These are phyloP conservation scores for Penicillium steckii DNA, from an alignment of 495 filamentous ascomycete species.

Conservation along the genomic window DNA sequence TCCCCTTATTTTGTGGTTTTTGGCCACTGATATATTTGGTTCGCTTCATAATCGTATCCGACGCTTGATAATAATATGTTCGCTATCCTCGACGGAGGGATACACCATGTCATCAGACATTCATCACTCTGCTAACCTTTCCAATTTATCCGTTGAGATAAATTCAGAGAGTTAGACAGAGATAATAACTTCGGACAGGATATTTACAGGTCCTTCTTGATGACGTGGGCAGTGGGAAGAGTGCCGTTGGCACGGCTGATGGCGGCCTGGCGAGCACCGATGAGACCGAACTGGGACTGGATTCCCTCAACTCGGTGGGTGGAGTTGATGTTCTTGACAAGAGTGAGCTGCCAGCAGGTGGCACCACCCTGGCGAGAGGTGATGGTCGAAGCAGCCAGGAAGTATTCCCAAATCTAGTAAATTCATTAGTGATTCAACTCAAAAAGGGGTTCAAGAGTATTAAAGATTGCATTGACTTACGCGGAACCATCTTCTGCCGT, in stretches of 20 bases:
- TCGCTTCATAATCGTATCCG: constrained; percentile 14
- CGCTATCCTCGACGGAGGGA: not conserved
- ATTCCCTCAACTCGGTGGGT: constrained; percentile 92
- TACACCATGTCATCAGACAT: constrained; percentile 1
- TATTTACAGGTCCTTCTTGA: constrained; percentile 35
- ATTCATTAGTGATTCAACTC: constrained; percentile 10
- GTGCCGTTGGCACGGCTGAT: constrained; percentile 38
- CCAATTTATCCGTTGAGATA: not conserved
- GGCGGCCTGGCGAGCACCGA: constrained; percentile 59
- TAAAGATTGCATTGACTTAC: constrained; percentile 57
- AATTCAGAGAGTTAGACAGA: constrained; percentile 1
- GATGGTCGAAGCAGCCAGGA: constrained; percentile 92
- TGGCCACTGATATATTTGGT: constrained; percentile 4
- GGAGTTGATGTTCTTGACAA: constrained; percentile 98
- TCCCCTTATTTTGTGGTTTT: not conserved
- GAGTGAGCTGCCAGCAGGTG: constrained; percentile 91
- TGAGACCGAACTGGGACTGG: constrained; percentile 67
- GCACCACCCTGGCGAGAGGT: constrained; percentile 88
- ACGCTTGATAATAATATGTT: constrained; percentile 3
- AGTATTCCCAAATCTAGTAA: constrained; percentile 97
- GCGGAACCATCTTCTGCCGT: constrained; percentile 93
- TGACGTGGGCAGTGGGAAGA: constrained; percentile 41
- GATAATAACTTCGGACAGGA: constrained; percentile 5
- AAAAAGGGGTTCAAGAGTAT: too few relatives aligned
- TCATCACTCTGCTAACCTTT: not conserved